Conservation (phyloP, 139 green algal species). For the Closterium sp. region DNA sequence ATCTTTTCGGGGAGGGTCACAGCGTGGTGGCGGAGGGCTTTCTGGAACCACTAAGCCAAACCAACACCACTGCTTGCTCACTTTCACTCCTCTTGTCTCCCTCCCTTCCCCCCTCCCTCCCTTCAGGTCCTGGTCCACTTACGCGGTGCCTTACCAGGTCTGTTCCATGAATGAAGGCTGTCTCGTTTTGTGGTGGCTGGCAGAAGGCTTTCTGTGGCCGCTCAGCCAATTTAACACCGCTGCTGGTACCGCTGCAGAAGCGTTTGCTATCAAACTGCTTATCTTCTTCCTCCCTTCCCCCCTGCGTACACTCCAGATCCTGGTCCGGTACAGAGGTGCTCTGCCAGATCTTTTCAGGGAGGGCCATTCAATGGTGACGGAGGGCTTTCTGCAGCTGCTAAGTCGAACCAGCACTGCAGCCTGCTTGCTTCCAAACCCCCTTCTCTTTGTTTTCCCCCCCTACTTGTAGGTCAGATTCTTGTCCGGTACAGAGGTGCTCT, state of each 20-base stretch:
- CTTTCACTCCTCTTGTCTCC: not conserved
- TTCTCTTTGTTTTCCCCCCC: not conserved
- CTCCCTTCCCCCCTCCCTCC: not conserved
- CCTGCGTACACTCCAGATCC: constrained; percentile 24
- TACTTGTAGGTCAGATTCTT: constrained; percentile 30
- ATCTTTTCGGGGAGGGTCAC: constrained; percentile 45
- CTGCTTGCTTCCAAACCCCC: not conserved
- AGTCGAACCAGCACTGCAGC: not conserved
- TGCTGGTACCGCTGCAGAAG: not conserved
- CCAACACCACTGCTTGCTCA: not conserved
- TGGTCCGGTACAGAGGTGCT: constrained; percentile 40
- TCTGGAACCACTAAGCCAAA: constrained; percentile 2
- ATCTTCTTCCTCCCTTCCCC: not conserved
- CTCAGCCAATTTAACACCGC: too few relatives aligned
- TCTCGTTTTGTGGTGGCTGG: constrained; percentile 34
- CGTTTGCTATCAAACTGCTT: not conserved
- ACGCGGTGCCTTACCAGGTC: constrained; percentile 28
- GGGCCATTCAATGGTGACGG: constrained; percentile 42
- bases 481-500: constrained; percentile 41
- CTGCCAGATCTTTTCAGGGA: constrained; percentile 48
- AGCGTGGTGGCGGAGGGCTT: constrained; percentile 47
- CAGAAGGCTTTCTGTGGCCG: constrained; percentile 33
- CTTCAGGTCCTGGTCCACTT: constrained; percentile 38
- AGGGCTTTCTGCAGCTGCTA: constrained; percentile 28
- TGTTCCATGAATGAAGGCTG: constrained; percentile 41